phyloP scores from a whole-genome alignment of 2,329 filamentous ascomycete genomes.

The Chaetoscypha palmicola region DNA sequence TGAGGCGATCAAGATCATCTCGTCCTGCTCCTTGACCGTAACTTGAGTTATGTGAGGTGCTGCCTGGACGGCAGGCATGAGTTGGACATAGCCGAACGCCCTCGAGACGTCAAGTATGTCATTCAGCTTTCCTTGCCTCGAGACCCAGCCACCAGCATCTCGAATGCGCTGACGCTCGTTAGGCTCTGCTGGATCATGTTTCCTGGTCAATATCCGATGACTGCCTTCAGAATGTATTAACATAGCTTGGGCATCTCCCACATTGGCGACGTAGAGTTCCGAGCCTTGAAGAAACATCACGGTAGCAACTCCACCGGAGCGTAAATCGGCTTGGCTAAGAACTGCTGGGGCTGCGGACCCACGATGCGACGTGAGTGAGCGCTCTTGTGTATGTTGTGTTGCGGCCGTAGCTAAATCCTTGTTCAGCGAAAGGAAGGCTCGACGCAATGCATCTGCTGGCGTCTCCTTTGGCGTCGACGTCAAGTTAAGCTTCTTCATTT shows the following conservation, averaged over 20 bases:
- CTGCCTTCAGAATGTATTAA: slow-evolving; percentile 84
- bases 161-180: slow-evolving; percentile 81
- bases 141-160: slow-evolving; percentile 92
- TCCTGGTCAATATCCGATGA: slow-evolving; percentile 75
- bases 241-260: slow-evolving; percentile 93
- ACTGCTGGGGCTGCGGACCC: slow-evolving; percentile 66
- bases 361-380: slow-evolving; percentile 58
- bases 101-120: slow-evolving; percentile 86
- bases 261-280: slow-evolving; percentile 89
- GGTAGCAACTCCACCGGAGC: slow-evolving; percentile 85
- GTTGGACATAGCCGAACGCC: slow-evolving; percentile 88
- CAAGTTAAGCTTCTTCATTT: slow-evolving; percentile 65
- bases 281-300: slow-evolving; percentile 84
- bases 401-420: slow-evolving; percentile 87
- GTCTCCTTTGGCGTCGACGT: slow-evolving; percentile 59
- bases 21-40: slow-evolving; percentile 78
- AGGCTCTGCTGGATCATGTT: slow-evolving; percentile 87
- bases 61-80: slow-evolving; percentile 89
- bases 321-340: slow-evolving; percentile 81
- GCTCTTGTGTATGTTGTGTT: slow-evolving; percentile 71
- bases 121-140: slow-evolving; percentile 87
- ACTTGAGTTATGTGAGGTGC: slow-evolving; percentile 76
- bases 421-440: slow-evolving; percentile 83
- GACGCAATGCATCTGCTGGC: slow-evolving; percentile 73
- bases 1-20: slow-evolving; percentile 87